Evolutionary conservation across 345 rosid species (phyloP).

Genomic region (Arabis alpina): DNA sequence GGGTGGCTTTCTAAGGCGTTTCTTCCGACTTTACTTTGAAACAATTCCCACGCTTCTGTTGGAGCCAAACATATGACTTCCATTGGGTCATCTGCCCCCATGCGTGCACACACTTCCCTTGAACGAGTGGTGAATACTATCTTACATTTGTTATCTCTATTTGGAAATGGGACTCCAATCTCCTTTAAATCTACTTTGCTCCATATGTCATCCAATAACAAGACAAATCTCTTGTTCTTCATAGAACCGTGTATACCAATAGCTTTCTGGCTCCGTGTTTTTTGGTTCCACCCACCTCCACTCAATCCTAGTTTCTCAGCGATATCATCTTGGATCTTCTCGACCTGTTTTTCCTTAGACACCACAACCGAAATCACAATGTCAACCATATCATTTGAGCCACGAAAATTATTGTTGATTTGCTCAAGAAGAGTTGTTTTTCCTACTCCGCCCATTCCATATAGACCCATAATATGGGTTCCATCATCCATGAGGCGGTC

Average conservation of each 20-base stretch:
- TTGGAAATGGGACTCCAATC: conserved; percentile 27
- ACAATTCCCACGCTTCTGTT: not conserved
- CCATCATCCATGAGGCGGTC: not conserved
- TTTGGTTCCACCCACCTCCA: too few relatives aligned
- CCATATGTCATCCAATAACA: conserved; percentile 40
- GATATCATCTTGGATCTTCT: not conserved
- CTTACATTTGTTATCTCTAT: not conserved
- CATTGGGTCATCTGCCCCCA: conserved; percentile 14
- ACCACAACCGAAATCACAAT: conserved; percentile 28
- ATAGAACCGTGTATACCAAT: not conserved
- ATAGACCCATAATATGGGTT: conserved; percentile 16
- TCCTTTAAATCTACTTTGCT: not conserved
- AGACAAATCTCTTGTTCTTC: not conserved
- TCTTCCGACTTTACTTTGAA: not conserved
- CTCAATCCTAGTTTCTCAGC: too few relatives aligned
- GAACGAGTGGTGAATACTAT: conserved; percentile 33
- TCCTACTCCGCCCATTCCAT: conserved; percentile 31
- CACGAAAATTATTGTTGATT: conserved; percentile 19
- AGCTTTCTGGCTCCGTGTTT: not conserved
- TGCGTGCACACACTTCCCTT: conserved; percentile 18
- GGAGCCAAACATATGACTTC: conserved; percentile 16
- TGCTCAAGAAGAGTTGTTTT: conserved; percentile 39
- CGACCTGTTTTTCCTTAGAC: not conserved
- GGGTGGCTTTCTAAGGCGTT: not conserved
- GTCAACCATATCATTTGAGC: not conserved